Percentiles rank a stretch among this genome's conserved stretches.
These are phyloP conservation scores for Suillus spraguei DNA, from an alignment of 768 basidiomycete species.

Conservation along the genomic window DNA sequence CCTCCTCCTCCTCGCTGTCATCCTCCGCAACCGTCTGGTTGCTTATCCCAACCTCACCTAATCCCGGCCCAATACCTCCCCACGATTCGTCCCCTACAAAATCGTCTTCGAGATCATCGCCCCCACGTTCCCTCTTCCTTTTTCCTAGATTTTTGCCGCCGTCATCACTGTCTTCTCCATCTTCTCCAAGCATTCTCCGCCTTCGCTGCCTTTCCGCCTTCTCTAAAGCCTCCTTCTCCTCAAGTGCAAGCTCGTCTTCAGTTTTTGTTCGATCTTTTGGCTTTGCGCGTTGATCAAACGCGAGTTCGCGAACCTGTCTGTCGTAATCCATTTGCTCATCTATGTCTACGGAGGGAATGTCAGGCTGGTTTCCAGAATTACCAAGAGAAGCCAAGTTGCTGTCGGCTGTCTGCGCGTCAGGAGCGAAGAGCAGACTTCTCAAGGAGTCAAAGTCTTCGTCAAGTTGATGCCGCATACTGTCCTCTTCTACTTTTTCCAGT, in stretches of 20 bases:
- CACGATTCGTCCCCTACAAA: slow-evolving; percentile 49
- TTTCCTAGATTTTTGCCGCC: slow-evolving; percentile 38
- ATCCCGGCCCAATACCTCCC: slow-evolving; percentile 35
- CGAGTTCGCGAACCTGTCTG: slow-evolving; percentile 87
- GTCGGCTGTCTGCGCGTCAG: slow-evolving; percentile 48
- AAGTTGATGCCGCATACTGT: slow-evolving; percentile 82
- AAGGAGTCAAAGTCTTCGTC: slow-evolving; percentile 87
- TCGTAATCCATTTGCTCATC: slow-evolving; percentile 78
- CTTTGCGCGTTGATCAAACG: slow-evolving; percentile 90
- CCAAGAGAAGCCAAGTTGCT: slow-evolving; percentile 40
- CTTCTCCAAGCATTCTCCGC: slow-evolving; percentile 84
- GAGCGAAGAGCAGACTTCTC: slow-evolving; percentile 68
- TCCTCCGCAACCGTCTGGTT: slow-evolving; percentile 31
- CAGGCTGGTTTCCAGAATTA: not conserved
- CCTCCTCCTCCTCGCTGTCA: slow-evolving; percentile 33
- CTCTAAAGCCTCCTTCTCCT: slow-evolving; percentile 85
- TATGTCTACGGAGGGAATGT: slow-evolving; percentile 19
- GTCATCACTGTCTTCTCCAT: slow-evolving; percentile 67
- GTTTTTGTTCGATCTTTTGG: slow-evolving; percentile 96
- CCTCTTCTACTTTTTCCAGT: slow-evolving; percentile 83
- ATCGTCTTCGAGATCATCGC: slow-evolving; percentile 93
- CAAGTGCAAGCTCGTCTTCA: slow-evolving; percentile 89
- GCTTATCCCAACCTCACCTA: slow-evolving; percentile 44
- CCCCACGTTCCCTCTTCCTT: slow-evolving; percentile 62
- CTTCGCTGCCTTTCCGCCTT: slow-evolving; percentile 80